phyloP scores from a whole-genome alignment of 495 filamentous ascomycete species.

The Lepraria neglecta region DNA sequence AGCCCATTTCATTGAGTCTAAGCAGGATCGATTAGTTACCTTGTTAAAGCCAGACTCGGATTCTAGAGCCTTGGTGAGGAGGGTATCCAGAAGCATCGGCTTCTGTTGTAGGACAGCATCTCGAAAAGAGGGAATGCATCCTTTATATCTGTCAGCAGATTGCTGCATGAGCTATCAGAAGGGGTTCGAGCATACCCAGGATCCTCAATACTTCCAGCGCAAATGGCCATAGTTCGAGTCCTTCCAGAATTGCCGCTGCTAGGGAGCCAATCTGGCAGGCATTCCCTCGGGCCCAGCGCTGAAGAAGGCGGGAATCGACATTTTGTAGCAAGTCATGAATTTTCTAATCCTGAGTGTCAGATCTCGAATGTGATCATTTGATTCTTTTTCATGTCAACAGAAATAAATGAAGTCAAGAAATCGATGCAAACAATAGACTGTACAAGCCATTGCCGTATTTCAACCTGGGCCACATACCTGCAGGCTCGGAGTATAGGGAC shows the following conservation, averaged over 20 bases:
- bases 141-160: conserved; percentile 27
- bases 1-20: not conserved
- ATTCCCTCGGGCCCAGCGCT: conserved; percentile 41
- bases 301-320: conserved; percentile 23
- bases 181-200: conserved; percentile 34
- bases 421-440: not conserved
- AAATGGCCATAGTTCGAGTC: conserved; percentile 38
- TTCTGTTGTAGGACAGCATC: conserved; percentile 39
- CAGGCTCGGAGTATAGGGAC: conserved; percentile 20
- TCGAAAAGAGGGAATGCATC: conserved; percentile 31
- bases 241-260: conserved; percentile 40
- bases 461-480: conserved; percentile 15
- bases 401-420: not conserved
- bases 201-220: conserved; percentile 37
- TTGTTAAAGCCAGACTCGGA: conserved; percentile 28
- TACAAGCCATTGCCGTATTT: not conserved
- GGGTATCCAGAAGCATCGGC: conserved; percentile 39
- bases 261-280: conserved; percentile 42
- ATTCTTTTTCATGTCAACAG: not conserved
- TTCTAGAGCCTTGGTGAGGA: conserved; percentile 36
- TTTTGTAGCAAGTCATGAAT: conserved; percentile 34
- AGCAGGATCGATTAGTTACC: conserved; percentile 26
- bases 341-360: conserved; percentile 31
- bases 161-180: not conserved
- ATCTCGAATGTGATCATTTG: not conserved